Evolutionary conservation across 129 eudicot species (phyloP).

Genomic region (Gnaphalium uliginosum): DNA sequence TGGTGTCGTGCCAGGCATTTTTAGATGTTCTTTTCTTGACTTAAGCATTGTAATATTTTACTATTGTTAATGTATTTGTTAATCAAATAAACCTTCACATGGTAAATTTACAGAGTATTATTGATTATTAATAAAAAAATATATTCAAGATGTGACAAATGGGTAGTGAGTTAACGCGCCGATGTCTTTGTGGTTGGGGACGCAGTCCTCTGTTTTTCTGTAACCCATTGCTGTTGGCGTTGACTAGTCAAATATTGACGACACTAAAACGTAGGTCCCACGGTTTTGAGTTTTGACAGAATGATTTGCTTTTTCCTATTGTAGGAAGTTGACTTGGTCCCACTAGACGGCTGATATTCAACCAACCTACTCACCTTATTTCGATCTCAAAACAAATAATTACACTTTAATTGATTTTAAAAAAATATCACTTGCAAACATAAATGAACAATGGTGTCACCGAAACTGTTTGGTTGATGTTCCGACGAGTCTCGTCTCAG

Average conservation of each 20-base stretch:
- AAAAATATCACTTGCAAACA: neutral
- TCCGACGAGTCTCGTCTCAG: too few relatives aligned
- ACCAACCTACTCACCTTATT: too few relatives aligned
- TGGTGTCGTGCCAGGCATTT: conserved; percentile 22
- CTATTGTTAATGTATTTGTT: neutral
- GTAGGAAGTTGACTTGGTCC: conserved; percentile 26
- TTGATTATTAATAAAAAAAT: too few relatives aligned
- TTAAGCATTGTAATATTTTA: neutral
- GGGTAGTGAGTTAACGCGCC: conserved; percentile 35
- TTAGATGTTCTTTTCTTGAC: conserved; percentile 1
- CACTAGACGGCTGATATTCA: conserved; percentile 9
- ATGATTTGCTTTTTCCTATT: conserved; percentile 8
- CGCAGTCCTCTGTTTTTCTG: conserved; percentile 8
- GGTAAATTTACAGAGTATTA: neutral
- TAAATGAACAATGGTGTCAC: too few relatives aligned
- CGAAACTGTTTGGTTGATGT: too few relatives aligned
- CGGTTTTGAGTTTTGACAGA: neutral
- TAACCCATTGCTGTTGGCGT: neutral
- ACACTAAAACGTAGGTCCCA: conserved; percentile 2
- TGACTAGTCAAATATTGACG: conserved; percentile 33
- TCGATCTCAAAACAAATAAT: too few relatives aligned
- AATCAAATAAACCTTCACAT: conserved; percentile 1
- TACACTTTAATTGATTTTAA: neutral
- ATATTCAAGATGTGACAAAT: too few relatives aligned
- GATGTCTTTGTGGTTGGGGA: neutral